Evolutionary conservation across 192 early-diverging fungal genomes (phyloP).

Genomic region (Pilaira anomala): DNA sequence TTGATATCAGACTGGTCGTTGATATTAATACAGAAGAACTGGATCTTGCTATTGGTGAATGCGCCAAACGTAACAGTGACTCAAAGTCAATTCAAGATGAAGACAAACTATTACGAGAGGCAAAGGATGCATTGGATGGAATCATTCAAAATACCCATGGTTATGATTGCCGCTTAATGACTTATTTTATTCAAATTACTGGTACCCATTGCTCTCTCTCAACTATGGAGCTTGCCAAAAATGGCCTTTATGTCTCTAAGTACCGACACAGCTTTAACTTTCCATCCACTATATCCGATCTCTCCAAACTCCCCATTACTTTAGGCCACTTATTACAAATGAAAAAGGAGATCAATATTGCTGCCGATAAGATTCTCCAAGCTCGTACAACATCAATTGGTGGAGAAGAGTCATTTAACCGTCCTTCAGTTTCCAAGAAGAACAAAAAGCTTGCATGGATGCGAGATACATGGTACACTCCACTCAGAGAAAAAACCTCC

Average conservation of each 20-base stretch:
- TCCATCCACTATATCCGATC: conserved; percentile 25
- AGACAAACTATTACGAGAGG: conserved; percentile 20
- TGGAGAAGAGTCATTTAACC: conserved; percentile 24
- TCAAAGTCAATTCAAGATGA: conserved; percentile 12
- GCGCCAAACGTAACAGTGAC: conserved; percentile 18
- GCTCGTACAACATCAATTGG: conserved; percentile 19
- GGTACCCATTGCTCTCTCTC: conserved; percentile 24
- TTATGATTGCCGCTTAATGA: conserved; percentile 22
- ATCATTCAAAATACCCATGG: conserved; percentile 19
- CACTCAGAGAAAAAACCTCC: conserved; percentile 15
- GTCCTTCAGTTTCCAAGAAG: conserved; percentile 21
- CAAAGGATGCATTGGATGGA: conserved; percentile 25
- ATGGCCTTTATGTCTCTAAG: conserved; percentile 24
- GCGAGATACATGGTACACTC: conserved; percentile 17
- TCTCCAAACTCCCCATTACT: conserved; percentile 19
- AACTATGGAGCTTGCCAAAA: conserved; percentile 21
- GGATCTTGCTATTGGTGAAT: conserved; percentile 21
- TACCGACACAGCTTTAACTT: conserved; percentile 21
- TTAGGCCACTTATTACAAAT: conserved; percentile 26
- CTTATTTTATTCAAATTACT: conserved; percentile 23
- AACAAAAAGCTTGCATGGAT: conserved; percentile 19
- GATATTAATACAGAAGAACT: conserved; percentile 20
- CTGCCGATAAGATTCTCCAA: conserved; percentile 20
- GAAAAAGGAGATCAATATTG: conserved; percentile 24
- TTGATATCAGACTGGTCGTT: conserved; percentile 20